phyloP scores from a whole-genome alignment of 257 asterid species.

The Forsythia viridissima region DNA sequence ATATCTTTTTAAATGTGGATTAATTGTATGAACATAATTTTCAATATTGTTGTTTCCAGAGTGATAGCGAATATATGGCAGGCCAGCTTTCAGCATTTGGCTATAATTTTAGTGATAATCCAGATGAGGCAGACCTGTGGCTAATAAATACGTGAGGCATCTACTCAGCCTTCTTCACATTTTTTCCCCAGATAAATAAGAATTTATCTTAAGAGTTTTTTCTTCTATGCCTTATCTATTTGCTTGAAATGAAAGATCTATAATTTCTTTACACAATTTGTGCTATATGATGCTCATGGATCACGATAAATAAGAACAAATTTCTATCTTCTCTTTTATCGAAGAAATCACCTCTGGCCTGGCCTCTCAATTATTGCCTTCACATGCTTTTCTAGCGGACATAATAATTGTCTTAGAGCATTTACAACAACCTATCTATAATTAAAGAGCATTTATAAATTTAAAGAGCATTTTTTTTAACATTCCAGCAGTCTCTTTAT shows the following conservation, averaged over 20 bases:
- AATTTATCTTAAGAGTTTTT: not conserved
- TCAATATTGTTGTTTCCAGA: constrained; percentile 46
- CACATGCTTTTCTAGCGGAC: constrained; percentile 1
- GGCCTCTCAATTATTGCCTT: not conserved
- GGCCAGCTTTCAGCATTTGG: constrained; percentile 99
- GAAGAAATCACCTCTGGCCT: not conserved
- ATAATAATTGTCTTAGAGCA: not conserved
- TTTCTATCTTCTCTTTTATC: not conserved
- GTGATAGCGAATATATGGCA: constrained; percentile 99
- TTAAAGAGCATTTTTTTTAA: no score
- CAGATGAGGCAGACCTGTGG: constrained; percentile 96
- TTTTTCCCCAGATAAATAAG: not conserved
- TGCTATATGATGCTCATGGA: not conserved
- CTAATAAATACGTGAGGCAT: constrained; percentile 85
- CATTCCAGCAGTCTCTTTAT: no score
- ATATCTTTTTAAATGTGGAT: not conserved
- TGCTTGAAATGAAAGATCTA: not conserved
- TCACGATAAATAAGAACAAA: not conserved
- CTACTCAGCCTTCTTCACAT: constrained; percentile 15
- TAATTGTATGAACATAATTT: constrained; percentile 16
- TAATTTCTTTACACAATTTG: not conserved
- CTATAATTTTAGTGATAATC: constrained; percentile 73
- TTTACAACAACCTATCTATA: no score
- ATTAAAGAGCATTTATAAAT: no score
- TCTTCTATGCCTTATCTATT: not conserved